Evolutionary conservation across 2,329 filamentous ascomycete genomes (phyloP), one percentile per base, ranked within the genome.

Genomic region (Penicillium corylophilum): DNA sequence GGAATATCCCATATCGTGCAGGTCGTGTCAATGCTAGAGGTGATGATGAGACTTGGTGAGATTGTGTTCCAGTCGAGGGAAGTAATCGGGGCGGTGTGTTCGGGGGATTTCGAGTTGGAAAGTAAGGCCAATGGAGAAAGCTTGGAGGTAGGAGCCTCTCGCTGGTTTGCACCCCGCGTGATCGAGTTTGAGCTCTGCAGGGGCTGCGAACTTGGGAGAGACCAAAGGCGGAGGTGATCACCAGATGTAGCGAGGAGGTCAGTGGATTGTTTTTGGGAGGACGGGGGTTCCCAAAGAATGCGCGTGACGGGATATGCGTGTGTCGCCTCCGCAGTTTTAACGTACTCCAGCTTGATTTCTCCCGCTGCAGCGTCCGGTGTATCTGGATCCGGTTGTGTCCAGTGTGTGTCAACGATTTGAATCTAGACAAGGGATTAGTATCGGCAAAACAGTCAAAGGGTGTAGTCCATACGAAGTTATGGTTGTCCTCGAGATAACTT

Each of bases 1-100:
- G 94, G 94, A 50, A 99, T 99, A 71, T 99, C 94, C 94, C 94
- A 99, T 60, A 99, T 99, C 4, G 94, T 99, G 75, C 94, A 99
- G 5, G 94, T 99, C 1, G 94, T 99, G 69, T 99, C 94, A 66
- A 99, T 99, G 71, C 92, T 97, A 3, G 92, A 96, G 1, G 94
- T 99, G 66, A 99, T 99, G 68, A 99, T 99, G 48, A 99, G 79
- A 70, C 93, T 96, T 0, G 94, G 94, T 22, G 91, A 96, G 46
- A 99, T 87, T 1, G 90, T 95, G 67, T 99, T 99, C 94, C 94
- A 99, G 71, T 99, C 94, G 42, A 99, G 80, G 15, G 92, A 96
- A 1, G 94, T 99, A 52, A 99, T 83, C 18, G 94, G 94, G 13
- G 94, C 94, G 5, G 94, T 99, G 69, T 99, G 95, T 67, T 99